Base-by-base conservation (phyloP, 805 yeast genomes). In the Yamadazyma insecticola region DNA sequence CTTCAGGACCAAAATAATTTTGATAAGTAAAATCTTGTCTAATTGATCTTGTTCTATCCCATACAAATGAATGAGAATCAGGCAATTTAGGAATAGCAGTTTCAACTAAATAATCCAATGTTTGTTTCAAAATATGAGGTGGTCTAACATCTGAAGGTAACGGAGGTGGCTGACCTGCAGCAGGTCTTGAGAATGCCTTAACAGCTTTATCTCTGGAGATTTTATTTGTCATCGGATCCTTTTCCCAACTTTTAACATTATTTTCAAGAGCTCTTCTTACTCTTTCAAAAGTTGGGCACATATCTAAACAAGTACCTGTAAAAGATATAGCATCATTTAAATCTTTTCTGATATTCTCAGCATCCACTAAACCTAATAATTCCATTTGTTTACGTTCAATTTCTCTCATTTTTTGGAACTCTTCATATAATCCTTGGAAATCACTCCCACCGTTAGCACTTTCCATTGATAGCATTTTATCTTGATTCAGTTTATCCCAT, bases 161-260 rank as follows among this genome's bases (percentile, higher is more conserved):
- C 3, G 97, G 95, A 2, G 97, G 97, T 1, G 96, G 95, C 45
- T 92, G 96, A 5, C 97, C 98, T 1, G 97, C 97, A 12, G 95
- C 96, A 0, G 99, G 97, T 45, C 99, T 69, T 14, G 95, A 83
- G 51, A 92, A 92, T 2, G 96, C 94, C 57, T 92, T 92, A 5
- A 92, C 74, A 0, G 97, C 96, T 26, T 67, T 62, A 0, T 49
- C 48, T 17, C 73, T 53, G 1, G 85, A 69, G 5, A 87, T 81
- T 39, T 62, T 70, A 3, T 76, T 67, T 0, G 61, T 60, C 1
- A 37, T 37, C 2, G 78, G 74, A 38, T 81, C 87, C 41, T 69
- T 79, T 57, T 92, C 98, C 45, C 80, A 69, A 7, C 72, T 66
- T 35, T 84, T 81, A 22, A 88, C 92, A 45, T 89, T 89, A 47